phyloP scores from a whole-genome alignment of 2,329 filamentous ascomycete genomes.

The Trichoderma cornu-damae region DNA sequence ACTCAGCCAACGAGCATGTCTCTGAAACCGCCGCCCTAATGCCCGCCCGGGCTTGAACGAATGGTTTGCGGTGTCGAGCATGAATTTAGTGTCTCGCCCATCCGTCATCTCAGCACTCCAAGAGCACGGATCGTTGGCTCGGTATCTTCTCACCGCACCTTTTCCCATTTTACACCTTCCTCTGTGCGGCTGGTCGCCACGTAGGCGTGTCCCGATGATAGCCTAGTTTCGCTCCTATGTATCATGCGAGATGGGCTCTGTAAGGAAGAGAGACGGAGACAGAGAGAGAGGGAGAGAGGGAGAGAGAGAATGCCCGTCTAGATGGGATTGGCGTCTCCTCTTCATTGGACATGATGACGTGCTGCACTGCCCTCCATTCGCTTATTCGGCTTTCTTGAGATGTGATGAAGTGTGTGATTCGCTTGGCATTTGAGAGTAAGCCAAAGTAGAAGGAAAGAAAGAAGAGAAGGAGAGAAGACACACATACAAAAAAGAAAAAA shows the following conservation, averaged over 20 bases:
- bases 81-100: constrained; percentile 2
- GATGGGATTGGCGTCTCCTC: not conserved
- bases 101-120: constrained; percentile 9
- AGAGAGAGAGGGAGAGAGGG: too few relatives aligned
- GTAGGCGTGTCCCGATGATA: constrained; percentile 19
- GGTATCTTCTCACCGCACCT: constrained; percentile 21
- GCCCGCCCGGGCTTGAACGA: not conserved
- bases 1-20: not conserved
- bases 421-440: not conserved
- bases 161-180: not conserved
- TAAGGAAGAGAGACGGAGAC: not conserved
- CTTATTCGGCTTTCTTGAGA: constrained; percentile 10
- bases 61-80: not conserved
- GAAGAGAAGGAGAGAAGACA: not conserved
- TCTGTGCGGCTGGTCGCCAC: constrained; percentile 1
- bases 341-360: constrained; percentile 9
- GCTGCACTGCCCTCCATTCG: constrained; percentile 2
- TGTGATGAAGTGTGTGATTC: not conserved
- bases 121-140: constrained; percentile 7
- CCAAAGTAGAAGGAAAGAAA: too few relatives aligned
- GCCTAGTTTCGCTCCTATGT: constrained; percentile 18
- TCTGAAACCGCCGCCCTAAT: constrained; percentile 3
- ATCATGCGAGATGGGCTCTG: constrained; percentile 19
- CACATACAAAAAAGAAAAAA: not conserved
- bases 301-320: not conserved